Base-by-base conservation (phyloP, 306 rosid genomes). In the Rubus parviflorus region DNA sequence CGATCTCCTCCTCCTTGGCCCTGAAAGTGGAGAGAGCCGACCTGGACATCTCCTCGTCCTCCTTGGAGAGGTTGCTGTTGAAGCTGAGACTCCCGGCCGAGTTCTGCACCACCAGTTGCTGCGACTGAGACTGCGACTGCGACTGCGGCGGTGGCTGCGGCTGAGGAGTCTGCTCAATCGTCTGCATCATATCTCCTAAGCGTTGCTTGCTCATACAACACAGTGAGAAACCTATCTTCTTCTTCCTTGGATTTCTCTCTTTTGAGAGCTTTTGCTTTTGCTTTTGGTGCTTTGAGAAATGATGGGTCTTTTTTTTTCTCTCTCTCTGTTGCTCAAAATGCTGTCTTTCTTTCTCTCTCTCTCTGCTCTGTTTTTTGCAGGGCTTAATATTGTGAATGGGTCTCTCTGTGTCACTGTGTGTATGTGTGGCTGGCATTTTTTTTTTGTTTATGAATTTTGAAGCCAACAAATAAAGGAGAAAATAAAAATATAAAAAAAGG, bases 1-100 rank as follows among this genome's bases (percentile, higher is more conserved):
- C 98, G 82, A 94, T 94, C 87, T 94, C 98, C 73, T 94, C 98
- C 79, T 94, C 98, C 35, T 94, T 94, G 62, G 97, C 98, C 51
- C 90, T 73, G 88, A 94, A 94, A 15, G 90, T 88, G n/a, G 97
- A 89, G 3, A 94, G 97, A 48, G 98, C 97, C 16, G 98, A 90
- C 90, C 89, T 83, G 0, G 98, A 94, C 96, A 94, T 90, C 86
- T 94, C 97, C 71, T 94, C 98, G 77, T 94, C 98, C 82, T 94
- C 98, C 83, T 88, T 90, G 0, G 97, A 95, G 62, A 95, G 77
- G 45, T 90, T 91, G 84, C 98, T 95, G 85, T 88, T 95, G 88
- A 95, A 95, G 90, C 98, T 95, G 0, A 95, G 81, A 75, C 90
- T 92, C 13, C 97, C 97, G 5, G 69, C 1, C 0, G 97, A 85